phyloP scores from a whole-genome alignment of 306 rosid genomes.

The Cucurbita ficifolia region DNA sequence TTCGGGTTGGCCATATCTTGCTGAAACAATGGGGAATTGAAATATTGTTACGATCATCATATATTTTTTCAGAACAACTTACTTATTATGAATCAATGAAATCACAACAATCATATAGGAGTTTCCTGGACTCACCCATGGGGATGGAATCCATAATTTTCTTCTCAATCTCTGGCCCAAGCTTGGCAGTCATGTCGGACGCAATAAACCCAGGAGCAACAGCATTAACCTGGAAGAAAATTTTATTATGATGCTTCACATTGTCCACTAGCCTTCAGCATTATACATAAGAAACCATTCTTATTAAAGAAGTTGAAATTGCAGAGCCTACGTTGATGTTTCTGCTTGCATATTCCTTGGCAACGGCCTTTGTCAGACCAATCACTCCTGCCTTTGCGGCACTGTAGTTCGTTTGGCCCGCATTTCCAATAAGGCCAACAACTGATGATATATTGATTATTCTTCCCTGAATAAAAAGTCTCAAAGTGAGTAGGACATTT shows the following conservation, averaged over 20 bases:
- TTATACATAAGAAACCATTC: slow-evolving; percentile 1
- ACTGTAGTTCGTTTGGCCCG: slow-evolving; percentile 94
- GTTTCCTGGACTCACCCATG: slow-evolving; percentile 42
- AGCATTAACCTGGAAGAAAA: slow-evolving; percentile 69
- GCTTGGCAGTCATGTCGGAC: slow-evolving; percentile 92
- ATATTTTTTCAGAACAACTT: background rate
- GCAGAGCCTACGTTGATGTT: slow-evolving; percentile 50
- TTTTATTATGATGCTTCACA: slow-evolving; percentile 5
- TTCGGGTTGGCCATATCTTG: slow-evolving; percentile 88
- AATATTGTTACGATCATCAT: background rate
- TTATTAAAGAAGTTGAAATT: background rate
- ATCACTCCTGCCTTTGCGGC: slow-evolving; percentile 99
- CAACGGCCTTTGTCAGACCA: slow-evolving; percentile 80
- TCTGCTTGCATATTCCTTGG: slow-evolving; percentile 85
- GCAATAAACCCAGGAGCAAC: slow-evolving; percentile 96
- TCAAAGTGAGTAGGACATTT: background rate
- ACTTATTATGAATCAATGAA: background rate
- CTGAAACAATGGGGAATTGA: slow-evolving; percentile 24
- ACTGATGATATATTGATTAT: slow-evolving; percentile 87
- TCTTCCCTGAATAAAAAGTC: slow-evolving; percentile 60
- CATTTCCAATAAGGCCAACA: slow-evolving; percentile 86
- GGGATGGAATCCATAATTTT: slow-evolving; percentile 72
- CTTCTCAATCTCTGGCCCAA: slow-evolving; percentile 71
- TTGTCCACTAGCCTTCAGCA: background rate
- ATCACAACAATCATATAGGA: background rate